Conservation (phyloP, 805 yeast genomes). For the Candida insectorum region DNA sequence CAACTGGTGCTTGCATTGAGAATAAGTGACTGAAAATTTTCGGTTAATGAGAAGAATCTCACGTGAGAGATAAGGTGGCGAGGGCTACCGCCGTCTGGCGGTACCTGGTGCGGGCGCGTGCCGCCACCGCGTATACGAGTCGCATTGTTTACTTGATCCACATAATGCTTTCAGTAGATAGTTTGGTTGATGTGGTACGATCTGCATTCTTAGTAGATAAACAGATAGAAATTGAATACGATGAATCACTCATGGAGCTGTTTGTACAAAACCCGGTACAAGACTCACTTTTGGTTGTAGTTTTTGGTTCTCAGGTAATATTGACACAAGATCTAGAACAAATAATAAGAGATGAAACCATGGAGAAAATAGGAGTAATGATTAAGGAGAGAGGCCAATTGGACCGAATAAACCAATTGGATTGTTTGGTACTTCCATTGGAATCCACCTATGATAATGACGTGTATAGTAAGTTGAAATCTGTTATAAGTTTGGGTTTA, state of each 20-base stretch:
- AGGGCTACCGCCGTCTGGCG: too few species aligned
- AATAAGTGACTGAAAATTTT: too few species aligned
- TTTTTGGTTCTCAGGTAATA: slow-evolving; percentile 6
- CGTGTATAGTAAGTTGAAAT: slow-evolving; percentile 51
- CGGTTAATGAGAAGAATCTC: too few species aligned
- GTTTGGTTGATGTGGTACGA: too few species aligned
- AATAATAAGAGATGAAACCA: not conserved
- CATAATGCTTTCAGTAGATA: too few species aligned
- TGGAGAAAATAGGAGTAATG: slow-evolving; percentile 25
- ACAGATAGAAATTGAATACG: not conserved
- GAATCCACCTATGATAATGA: slow-evolving; percentile 11
- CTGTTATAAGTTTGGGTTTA: slow-evolving; percentile 60
- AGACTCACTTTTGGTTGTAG: slow-evolving; percentile 19
- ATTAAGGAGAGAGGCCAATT: slow-evolving; percentile 41
- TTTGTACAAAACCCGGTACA: slow-evolving; percentile 19
- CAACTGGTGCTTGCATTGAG: slow-evolving; percentile 49
- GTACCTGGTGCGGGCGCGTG: too few species aligned
- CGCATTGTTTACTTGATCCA: too few species aligned
- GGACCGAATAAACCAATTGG: slow-evolving; percentile 3
- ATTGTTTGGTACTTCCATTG: slow-evolving; percentile 8
- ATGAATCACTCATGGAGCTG: slow-evolving; percentile 7
- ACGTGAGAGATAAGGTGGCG: too few species aligned
- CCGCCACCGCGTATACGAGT: too few species aligned
- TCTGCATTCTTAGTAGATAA: too few species aligned
- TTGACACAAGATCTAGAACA: slow-evolving; percentile 9